Conservation (phyloP, 169 alveolate species). For the Cryptosporidium sp. region DNA sequence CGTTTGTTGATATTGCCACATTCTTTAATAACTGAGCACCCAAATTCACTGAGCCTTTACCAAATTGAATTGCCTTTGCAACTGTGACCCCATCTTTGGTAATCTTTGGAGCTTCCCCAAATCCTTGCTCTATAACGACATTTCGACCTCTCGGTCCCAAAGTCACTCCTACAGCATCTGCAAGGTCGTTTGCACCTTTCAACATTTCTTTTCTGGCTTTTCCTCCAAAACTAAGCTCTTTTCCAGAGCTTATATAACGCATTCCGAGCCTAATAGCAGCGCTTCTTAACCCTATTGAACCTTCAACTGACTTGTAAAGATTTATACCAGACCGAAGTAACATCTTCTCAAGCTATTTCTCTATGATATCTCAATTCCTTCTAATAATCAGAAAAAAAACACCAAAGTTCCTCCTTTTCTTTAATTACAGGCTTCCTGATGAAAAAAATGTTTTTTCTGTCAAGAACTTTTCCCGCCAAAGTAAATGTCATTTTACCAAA, state of each 20-base stretch:
- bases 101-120: conserved; percentile 96
- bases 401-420: background rate
- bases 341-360: background rate
- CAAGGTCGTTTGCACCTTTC: conserved; percentile 87
- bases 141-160: conserved; percentile 99
- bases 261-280: background rate
- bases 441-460: background rate
- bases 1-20: conserved; percentile 97
- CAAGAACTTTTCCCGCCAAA: background rate
- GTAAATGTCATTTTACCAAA: background rate
- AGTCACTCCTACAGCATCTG: conserved; percentile 99
- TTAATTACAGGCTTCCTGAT: background rate
- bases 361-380: background rate
- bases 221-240: conserved; percentile 41
- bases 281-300: background rate
- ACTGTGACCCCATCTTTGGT: conserved; percentile 99
- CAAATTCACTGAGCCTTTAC: conserved; percentile 93
- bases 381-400: background rate
- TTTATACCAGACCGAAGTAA: background rate
- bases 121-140: conserved; percentile 95
- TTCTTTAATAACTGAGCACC: conserved; percentile 98
- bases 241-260: conserved; percentile 10
- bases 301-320: background rate
- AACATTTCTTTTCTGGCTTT: conserved; percentile 50
- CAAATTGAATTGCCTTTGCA: conserved; percentile 96